A percentile compares a stretch with the other conserved stretches of the same genome.
Conservation (phyloP, 306 rosid species). For the Vigna mungo region DNA sequence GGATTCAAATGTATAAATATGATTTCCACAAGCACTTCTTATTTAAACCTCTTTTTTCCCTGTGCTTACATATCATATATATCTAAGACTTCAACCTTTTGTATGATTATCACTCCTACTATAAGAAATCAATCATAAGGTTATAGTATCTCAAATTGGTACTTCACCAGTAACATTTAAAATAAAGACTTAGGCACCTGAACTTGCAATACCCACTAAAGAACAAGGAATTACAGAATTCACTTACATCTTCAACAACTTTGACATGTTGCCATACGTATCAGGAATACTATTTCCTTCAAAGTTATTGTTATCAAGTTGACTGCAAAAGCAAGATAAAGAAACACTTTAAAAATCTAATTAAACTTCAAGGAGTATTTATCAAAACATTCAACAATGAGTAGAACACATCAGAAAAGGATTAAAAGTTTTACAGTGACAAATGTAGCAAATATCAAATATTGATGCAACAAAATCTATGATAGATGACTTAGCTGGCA, state of each 20-base stretch:
- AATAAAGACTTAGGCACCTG: too few species aligned
- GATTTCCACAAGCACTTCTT: constrained; percentile 14
- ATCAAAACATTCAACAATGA: constrained; percentile 16
- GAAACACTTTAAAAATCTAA: constrained; percentile 28
- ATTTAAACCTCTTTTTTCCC: neutral
- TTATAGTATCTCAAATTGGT: constrained; percentile 18
- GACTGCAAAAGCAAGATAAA: constrained; percentile 65
- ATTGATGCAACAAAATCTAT: neutral
- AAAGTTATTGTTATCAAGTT: constrained; percentile 91
- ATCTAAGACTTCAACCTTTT: constrained; percentile 6
- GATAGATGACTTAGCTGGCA: constrained; percentile 6
- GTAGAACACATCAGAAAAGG: neutral
- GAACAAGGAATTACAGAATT: constrained; percentile 24
- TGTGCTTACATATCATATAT: neutral
- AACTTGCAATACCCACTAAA: too few species aligned
- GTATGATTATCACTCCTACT: constrained; percentile 24
- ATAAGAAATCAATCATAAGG: constrained; percentile 8
- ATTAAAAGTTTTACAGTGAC: neutral
- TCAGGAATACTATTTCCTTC: constrained; percentile 69
- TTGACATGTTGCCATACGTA: constrained; percentile 62
- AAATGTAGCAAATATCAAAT: constrained; percentile 8
- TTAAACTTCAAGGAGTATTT: neutral
- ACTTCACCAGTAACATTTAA: constrained; percentile 14
- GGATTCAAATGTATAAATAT: neutral
- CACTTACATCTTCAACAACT: constrained; percentile 81